A percentile compares a stretch with the other conserved stretches of the same genome.
Evolutionary conservation across 129 eudicot genomes (phyloP).

Genomic region (Flaveria bidentis): DNA sequence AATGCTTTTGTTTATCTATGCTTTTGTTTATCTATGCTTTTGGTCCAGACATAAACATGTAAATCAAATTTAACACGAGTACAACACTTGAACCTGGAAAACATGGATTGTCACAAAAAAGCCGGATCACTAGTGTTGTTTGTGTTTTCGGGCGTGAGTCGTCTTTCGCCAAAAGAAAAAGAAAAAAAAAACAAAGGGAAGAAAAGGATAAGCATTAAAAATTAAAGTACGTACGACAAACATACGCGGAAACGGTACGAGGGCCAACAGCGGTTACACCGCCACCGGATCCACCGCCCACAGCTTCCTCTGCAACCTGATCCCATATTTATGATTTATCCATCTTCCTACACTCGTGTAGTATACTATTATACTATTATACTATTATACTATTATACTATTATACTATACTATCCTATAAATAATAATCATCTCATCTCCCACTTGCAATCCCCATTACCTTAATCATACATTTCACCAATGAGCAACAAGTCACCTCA

Average conservation of each 20-base stretch:
- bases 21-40: background rate
- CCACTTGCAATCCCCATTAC: background rate
- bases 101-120: too few relatives aligned
- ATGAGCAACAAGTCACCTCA: background rate
- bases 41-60: background rate
- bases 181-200: too few relatives aligned
- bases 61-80: too few relatives aligned
- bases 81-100: too few relatives aligned
- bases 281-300: constrained; percentile 1
- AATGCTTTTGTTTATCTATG: background rate
- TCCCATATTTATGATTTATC: background rate
- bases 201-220: background rate
- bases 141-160: too few relatives aligned
- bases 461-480: background rate
- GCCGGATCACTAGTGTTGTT: too few relatives aligned
- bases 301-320: background rate
- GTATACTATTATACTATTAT: too few relatives aligned
- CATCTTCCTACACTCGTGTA: background rate
- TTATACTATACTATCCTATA: too few relatives aligned
- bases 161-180: too few relatives aligned
- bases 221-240: background rate
- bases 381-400: too few relatives aligned
- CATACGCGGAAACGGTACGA: background rate
- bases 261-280: background rate
- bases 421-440: background rate